These are phyloP conservation scores for Paramecium octaurelia DNA, from an alignment of 73 alveolate genomes.

Conservation along the genomic window DNA sequence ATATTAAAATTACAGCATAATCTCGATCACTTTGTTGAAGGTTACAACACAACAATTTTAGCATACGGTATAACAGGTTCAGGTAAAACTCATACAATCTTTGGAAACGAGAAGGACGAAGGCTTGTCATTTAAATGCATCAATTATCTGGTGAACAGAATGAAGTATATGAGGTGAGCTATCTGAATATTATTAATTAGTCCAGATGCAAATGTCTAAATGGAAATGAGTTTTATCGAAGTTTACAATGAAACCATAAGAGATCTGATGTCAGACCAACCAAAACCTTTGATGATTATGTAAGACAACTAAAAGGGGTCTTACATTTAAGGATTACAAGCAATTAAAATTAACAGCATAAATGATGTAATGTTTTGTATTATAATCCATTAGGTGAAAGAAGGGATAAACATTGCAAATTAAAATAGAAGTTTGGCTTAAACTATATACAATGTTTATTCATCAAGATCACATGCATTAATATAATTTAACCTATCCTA, in stretches of 20 bases:
- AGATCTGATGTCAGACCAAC: conserved; percentile 66
- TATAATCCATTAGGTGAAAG: neutral
- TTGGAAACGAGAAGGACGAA: conserved; percentile 69
- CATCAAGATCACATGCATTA: conserved; percentile 39
- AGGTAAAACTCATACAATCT: conserved; percentile 70
- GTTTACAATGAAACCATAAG: conserved; percentile 66
- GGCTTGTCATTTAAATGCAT: conserved; percentile 33
- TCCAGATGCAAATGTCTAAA: conserved; percentile 11
- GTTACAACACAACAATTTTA: conserved; percentile 58
- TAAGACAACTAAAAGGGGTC: conserved; percentile 80
- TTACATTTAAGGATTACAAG: conserved; percentile 56
- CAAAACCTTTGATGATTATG: conserved; percentile 72
- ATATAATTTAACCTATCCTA: neutral
- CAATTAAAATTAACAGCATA: neutral
- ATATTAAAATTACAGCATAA: neutral
- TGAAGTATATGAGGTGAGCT: neutral
- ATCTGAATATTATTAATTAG: neutral
- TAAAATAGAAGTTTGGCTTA: conserved; percentile 18
- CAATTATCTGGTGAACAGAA: neutral
- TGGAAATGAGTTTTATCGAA: conserved; percentile 72
- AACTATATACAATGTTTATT: conserved; percentile 7
- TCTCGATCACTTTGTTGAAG: conserved; percentile 65
- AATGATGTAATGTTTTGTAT: neutral
- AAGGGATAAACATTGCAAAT: neutral
- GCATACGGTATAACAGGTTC: conserved; percentile 69